Percentiles rank a stretch among this genome's conserved stretches.
Conservation (phyloP, 1,139 yeast genomes). For the Candida neerlandica region DNA sequence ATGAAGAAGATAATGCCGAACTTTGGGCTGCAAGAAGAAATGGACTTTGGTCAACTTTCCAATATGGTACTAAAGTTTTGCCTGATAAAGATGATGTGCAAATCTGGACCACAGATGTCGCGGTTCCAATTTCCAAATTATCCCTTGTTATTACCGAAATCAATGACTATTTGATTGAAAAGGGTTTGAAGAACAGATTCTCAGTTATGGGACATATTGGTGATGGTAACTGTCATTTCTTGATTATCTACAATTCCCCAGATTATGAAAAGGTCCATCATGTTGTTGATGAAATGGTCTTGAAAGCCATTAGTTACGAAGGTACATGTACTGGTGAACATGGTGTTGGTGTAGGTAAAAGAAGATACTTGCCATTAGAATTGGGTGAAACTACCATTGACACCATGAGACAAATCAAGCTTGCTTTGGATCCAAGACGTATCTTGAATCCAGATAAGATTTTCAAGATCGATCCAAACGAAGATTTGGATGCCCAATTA, state of each 20-base stretch:
- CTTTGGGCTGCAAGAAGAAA: slow-evolving; percentile 89
- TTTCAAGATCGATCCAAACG: slow-evolving; percentile 40
- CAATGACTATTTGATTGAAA: slow-evolving; percentile 44
- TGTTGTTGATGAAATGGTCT: slow-evolving; percentile 53
- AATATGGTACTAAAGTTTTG: slow-evolving; percentile 53
- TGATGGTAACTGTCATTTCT: slow-evolving; percentile 64
- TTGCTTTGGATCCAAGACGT: slow-evolving; percentile 33
- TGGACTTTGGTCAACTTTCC: slow-evolving; percentile 86
- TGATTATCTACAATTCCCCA: slow-evolving; percentile 49
- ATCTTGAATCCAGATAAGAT: slow-evolving; percentile 40
- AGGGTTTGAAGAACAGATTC: slow-evolving; percentile 42
- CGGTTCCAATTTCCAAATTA: slow-evolving; percentile 58
- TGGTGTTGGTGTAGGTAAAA: slow-evolving; percentile 50
- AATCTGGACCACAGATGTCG: slow-evolving; percentile 82
- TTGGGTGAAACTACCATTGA: slow-evolving; percentile 41
- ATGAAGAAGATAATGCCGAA: slow-evolving; percentile 66
- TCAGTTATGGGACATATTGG: slow-evolving; percentile 65
- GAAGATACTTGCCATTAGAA: slow-evolving; percentile 39
- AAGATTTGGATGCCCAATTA: slow-evolving; percentile 34
- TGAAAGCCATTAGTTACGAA: slow-evolving; percentile 45
- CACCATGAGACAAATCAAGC: slow-evolving; percentile 42
- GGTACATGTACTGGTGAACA: slow-evolving; percentile 54
- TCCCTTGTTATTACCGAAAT: slow-evolving; percentile 52
- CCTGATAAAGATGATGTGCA: slow-evolving; percentile 58
- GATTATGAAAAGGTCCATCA: slow-evolving; percentile 39